A percentile compares a stretch with the other conserved stretches of the same genome.
phyloP scores from a whole-genome alignment of 495 filamentous ascomycete species.

The Aspergillus affinis region DNA sequence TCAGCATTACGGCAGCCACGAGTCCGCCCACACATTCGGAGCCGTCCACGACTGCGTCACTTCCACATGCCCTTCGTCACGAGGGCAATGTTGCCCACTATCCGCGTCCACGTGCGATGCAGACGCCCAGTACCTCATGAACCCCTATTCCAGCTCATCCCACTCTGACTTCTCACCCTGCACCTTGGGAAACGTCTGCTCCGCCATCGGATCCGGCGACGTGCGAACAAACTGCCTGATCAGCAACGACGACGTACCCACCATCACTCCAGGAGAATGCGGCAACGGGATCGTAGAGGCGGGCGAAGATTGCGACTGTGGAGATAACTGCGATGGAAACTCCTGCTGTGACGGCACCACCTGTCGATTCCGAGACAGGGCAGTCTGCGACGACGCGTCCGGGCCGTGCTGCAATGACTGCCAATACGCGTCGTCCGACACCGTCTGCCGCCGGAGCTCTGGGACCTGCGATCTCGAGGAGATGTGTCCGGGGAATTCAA shows the following conservation, averaged over 20 bases:
- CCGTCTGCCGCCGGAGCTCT: constrained; percentile 69
- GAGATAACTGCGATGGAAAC: constrained; percentile 58
- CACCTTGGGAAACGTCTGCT: constrained; percentile 85
- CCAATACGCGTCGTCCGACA: constrained; percentile 60
- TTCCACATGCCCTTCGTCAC: constrained; percentile 60
- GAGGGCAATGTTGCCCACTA: constrained; percentile 80
- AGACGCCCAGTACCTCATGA: constrained; percentile 77
- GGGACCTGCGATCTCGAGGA: constrained; percentile 80
- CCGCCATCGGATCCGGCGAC: constrained; percentile 66
- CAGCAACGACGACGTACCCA: constrained; percentile 69
- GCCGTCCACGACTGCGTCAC: constrained; percentile 85
- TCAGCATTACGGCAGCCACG: constrained; percentile 48
- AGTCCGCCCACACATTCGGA: constrained; percentile 88
- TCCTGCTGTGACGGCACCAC: constrained; percentile 80
- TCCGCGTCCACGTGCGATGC: constrained; percentile 66
- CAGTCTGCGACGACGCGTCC: constrained; percentile 77
- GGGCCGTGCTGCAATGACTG: constrained; percentile 79
- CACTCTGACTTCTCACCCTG: constrained; percentile 82
- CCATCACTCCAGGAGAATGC: constrained; percentile 73
- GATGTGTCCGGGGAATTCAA: constrained; percentile 64
- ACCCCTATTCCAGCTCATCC: constrained; percentile 68
- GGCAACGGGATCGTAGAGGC: constrained; percentile 91
- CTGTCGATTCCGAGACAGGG: constrained; percentile 71
- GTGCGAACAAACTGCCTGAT: constrained; percentile 69
- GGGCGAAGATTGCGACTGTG: constrained; percentile 94